A percentile compares a stretch with the other conserved stretches of the same genome.
These are phyloP conservation scores for Reutealis trisperma DNA, from an alignment of 345 rosid genomes.

Conservation along the genomic window DNA sequence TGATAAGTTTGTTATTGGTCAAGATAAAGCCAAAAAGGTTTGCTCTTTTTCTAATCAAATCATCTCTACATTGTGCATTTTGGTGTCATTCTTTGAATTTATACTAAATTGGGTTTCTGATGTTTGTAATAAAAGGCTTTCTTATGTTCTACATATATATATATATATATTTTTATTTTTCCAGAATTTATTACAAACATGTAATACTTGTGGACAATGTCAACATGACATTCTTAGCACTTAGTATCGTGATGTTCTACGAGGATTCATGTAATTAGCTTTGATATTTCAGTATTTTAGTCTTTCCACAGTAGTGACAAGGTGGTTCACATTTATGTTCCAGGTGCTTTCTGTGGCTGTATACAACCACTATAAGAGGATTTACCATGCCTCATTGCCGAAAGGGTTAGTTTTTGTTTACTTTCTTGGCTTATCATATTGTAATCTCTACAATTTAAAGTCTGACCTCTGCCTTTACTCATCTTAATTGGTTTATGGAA, in stretches of 20 bases:
- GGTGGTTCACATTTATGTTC: constrained; percentile 10
- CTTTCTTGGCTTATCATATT: neutral
- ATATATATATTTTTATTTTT: neutral
- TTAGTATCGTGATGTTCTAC: neutral
- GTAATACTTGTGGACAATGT: neutral
- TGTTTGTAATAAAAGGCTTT: neutral
- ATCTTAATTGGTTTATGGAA: neutral
- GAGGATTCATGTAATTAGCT: neutral
- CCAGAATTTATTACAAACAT: neutral
- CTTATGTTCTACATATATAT: neutral
- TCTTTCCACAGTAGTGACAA: neutral
- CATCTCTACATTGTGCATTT: neutral
- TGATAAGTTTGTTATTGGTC: constrained; percentile 88
- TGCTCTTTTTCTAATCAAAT: neutral
- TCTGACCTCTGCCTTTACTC: neutral
- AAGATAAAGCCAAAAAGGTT: constrained; percentile 84
- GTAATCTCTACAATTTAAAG: neutral
- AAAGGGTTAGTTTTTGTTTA: constrained; percentile 66
- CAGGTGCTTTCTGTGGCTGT: constrained; percentile 97
- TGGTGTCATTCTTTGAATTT: neutral
- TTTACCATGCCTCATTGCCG: constrained; percentile 57
- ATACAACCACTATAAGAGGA: constrained; percentile 92
- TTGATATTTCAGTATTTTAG: neutral
- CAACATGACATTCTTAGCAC: neutral
- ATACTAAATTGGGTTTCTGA: neutral